A percentile compares a stretch with the other conserved stretches of the same genome.
Evolutionary conservation across 768 basidiomycete species (phyloP).

Genomic region (Trametes cingulata): DNA sequence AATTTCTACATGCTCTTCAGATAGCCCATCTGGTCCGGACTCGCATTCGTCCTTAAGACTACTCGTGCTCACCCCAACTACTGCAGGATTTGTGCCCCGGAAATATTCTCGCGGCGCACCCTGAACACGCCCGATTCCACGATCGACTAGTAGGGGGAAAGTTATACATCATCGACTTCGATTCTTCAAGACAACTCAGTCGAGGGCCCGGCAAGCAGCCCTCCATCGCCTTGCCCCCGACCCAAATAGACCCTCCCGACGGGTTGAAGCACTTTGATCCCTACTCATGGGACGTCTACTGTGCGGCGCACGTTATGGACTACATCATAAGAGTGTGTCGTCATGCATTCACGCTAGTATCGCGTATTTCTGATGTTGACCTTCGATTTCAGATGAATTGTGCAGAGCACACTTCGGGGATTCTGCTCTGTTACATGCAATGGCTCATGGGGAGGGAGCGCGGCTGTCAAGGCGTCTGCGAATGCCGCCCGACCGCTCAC

Average conservation of each 20-base stretch:
- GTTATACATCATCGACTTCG: conserved; percentile 6
- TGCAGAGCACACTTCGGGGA: too few relatives aligned
- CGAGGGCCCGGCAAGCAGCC: background rate
- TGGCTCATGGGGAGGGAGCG: too few relatives aligned
- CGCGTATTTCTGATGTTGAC: too few relatives aligned
- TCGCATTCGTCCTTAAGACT: background rate
- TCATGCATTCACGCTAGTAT: too few relatives aligned
- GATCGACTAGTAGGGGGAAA: background rate
- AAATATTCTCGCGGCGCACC: background rate
- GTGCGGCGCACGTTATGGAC: background rate
- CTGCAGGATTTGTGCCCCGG: background rate
- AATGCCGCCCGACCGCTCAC: too few relatives aligned
- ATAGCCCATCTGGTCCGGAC: background rate
- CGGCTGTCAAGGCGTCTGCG: too few relatives aligned
- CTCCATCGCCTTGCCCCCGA: background rate
- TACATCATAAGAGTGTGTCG: too few relatives aligned
- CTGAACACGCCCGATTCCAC: background rate
- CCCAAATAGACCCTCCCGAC: background rate
- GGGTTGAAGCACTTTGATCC: background rate
- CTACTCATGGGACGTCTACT: conserved; percentile 1
- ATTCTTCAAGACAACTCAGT: background rate
- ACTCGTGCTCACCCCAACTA: too few relatives aligned
- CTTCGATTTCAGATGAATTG: too few relatives aligned
- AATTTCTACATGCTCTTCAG: background rate
- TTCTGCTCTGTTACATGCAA: too few relatives aligned